A percentile compares a stretch with the other conserved stretches of the same genome.
phyloP scores from a whole-genome alignment of 1,284 basidiomycete species.

The Ustilago cynodontis region DNA sequence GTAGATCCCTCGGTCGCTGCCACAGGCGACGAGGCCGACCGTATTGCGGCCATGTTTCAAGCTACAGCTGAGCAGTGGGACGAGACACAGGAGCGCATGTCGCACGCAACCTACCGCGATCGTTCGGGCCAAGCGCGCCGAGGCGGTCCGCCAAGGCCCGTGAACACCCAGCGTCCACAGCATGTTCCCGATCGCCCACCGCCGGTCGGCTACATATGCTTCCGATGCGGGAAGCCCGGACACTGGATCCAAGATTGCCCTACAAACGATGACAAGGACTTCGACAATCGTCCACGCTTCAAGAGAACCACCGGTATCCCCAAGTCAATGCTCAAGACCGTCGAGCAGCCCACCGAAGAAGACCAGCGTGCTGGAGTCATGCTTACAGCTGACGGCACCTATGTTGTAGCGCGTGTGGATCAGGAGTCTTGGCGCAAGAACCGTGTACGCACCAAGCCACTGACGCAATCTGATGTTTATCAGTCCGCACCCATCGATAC shows the following conservation, averaged over 20 bases:
- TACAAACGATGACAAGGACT: constrained; percentile 94
- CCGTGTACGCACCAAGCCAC: constrained; percentile 57
- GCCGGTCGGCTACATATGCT: constrained; percentile 92
- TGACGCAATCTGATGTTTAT: constrained; percentile 66
- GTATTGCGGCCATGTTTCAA: constrained; percentile 93
- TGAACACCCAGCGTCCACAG: constrained; percentile 37
- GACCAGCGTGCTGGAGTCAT: constrained; percentile 63
- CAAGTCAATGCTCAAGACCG: constrained; percentile 94
- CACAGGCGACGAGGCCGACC: constrained; percentile 59
- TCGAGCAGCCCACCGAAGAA: constrained; percentile 76
- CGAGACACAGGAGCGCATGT: constrained; percentile 96
- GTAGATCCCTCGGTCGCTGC: constrained; percentile 24
- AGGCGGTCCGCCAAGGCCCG: constrained; percentile 56
- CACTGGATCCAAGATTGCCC: constrained; percentile 99
- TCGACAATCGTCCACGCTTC: constrained; percentile 92
- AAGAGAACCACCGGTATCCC: constrained; percentile 98
- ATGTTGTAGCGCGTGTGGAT: constrained; percentile 67
- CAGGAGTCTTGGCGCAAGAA: constrained; percentile 63
- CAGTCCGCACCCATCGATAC: constrained; percentile 64
- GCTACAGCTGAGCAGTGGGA: constrained; percentile 91
- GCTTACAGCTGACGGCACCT: constrained; percentile 68
- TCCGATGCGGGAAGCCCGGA: constrained; percentile 91
- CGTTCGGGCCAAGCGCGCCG: constrained; percentile 60
- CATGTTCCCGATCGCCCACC: constrained; percentile 59
- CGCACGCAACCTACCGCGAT: constrained; percentile 73